These are phyloP conservation scores for Sporothrix inflata DNA, from an alignment of 2,329 filamentous ascomycete species.

Conservation along the genomic window DNA sequence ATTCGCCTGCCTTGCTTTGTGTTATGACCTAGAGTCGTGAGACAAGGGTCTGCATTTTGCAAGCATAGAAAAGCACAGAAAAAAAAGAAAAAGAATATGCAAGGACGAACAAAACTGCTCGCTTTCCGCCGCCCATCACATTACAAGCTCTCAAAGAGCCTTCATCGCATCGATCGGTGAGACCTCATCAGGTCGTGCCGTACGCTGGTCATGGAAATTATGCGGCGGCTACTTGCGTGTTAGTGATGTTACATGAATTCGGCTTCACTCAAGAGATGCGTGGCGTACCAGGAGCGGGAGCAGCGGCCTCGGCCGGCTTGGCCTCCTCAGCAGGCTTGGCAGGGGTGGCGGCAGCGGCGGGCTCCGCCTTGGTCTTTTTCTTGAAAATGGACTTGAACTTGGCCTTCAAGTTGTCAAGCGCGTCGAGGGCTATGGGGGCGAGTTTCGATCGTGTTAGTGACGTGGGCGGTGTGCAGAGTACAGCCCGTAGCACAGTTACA, in stretches of 20 bases:
- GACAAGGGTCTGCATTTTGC: not conserved
- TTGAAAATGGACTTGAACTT: constrained; percentile 60
- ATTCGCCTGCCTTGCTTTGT: not conserved
- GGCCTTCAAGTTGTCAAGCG: constrained; percentile 58
- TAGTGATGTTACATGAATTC: not conserved
- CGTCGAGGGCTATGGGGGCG: constrained; percentile 49
- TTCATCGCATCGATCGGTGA: not conserved
- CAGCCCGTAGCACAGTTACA: not conserved
- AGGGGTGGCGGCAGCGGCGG: constrained; percentile 24
- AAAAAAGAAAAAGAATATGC: not conserved
- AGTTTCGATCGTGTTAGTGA: not conserved
- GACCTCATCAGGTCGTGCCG: not conserved
- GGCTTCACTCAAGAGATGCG: not conserved
- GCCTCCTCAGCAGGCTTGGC: constrained; percentile 27
- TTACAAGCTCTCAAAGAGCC: not conserved
- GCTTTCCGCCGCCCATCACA: constrained; percentile 4
- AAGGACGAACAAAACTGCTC: not conserved
- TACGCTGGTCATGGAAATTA: not conserved
- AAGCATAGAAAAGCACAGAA: not conserved
- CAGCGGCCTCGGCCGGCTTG: constrained; percentile 21
- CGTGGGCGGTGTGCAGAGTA: not conserved
- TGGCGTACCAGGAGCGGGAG: constrained; percentile 2
- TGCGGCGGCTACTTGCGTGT: not conserved
- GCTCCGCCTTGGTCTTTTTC: constrained; percentile 44
- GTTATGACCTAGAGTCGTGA: not conserved